Base-by-base conservation (phyloP, 805 yeast genomes). In the Lipomyces kockii region DNA sequence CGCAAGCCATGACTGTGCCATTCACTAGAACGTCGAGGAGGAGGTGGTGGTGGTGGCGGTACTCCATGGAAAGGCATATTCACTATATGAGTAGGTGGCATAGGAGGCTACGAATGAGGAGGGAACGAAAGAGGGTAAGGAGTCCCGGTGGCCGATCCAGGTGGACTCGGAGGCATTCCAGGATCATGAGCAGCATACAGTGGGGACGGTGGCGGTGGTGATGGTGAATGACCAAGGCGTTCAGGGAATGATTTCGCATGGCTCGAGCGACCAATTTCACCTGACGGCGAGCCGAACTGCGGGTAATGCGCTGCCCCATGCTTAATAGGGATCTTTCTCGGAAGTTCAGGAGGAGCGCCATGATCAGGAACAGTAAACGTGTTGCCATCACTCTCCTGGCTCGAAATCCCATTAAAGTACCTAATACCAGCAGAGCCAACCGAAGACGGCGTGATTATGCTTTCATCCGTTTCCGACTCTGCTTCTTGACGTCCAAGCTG, bases 361-460 rank as follows among this genome's bases (percentile, higher is more conserved):
- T 12, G 43, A 7, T 32, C 35, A n/a, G 29, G 56, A 29, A 54
- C 56, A 12, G 34, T 43, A 22, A 54, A 37, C 6, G 62, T 53
- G 6, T 59, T 63, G n/a, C 0, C 61, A 37, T 58, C 66, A 46
- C 61, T 34, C 3, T 46, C 62, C 29, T 52, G 51, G 37, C 25
- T 39, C 57, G n/a, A 14, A 39, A 7, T 12, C 20, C 20, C 52
- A n/a, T 25, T 22, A 12, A 27, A 25, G 22, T 25, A 52, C 34
- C 55, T 52, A 9, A 39, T 17, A 2, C 63, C 60, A 9, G 59
- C 63, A 4, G 63, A 52, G 43, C 58, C 43, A 29, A 60, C 43
- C 37, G 53, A 58, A 32, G 58, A 20, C 14, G 65, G 65, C 57
- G 65, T 63, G 32, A 53, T 27, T n/a, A 63, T 37, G 39, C 65